phyloP scores from a whole-genome alignment of 441 rosid genomes.

The Macaranga tanarius region DNA sequence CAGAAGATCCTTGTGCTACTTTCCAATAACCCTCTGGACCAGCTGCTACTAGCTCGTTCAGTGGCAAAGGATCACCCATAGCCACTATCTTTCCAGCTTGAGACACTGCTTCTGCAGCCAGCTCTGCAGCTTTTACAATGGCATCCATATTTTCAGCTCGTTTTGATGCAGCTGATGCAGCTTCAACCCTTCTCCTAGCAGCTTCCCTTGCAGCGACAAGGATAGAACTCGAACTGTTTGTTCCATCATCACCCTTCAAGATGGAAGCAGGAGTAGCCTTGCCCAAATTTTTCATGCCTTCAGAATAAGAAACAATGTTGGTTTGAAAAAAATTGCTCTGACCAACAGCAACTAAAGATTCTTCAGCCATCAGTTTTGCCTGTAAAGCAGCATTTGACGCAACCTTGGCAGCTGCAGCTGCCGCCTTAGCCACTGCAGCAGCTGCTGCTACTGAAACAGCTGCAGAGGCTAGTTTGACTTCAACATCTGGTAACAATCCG shows the following conservation, averaged over 20 bases:
- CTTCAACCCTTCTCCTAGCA: conserved; percentile 86
- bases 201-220: conserved; percentile 89
- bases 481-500: conserved; percentile 55
- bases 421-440: conserved; percentile 96
- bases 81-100: conserved; percentile 95
- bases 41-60: conserved; percentile 60
- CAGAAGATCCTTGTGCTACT: conserved; percentile 45
- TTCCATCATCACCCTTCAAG: conserved; percentile 55
- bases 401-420: conserved; percentile 93
- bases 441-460: conserved; percentile 86
- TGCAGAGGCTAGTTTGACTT: conserved; percentile 73
- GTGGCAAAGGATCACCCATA: conserved; percentile 71
- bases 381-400: conserved; percentile 95
- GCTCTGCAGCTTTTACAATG: conserved; percentile 90
- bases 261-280: conserved; percentile 61
- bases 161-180: conserved; percentile 87
- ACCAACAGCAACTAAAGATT: conserved; percentile 50
- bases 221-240: conserved; percentile 55
- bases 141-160: conserved; percentile 97
- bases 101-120: conserved; percentile 92
- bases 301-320: conserved; percentile 33
- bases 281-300: conserved; percentile 35
- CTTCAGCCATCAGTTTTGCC: conserved; percentile 94
- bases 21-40: conserved; percentile 82
- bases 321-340: conserved; percentile 30